Evolutionary conservation across 257 asterid species (phyloP).

Genomic region (Orobanche coerulescens): DNA sequence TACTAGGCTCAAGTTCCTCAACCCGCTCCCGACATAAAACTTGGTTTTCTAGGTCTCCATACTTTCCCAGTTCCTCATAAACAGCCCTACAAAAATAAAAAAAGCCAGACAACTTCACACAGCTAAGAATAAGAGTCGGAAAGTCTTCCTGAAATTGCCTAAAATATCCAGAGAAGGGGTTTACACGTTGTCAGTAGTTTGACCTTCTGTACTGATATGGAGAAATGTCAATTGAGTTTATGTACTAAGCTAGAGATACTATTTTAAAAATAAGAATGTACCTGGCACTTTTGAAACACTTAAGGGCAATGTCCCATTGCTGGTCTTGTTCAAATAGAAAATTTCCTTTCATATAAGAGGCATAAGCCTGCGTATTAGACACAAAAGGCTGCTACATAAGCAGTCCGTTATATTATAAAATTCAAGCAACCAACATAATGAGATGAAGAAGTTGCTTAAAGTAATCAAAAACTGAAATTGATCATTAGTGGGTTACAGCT

Average conservation of each 20-base stretch:
- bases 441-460: neutral
- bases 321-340: slow-evolving; percentile 89
- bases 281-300: slow-evolving; percentile 94
- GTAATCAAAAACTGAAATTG: neutral
- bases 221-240: slow-evolving; percentile 9
- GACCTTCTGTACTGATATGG: slow-evolving; percentile 12
- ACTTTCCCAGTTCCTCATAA: slow-evolving; percentile 96
- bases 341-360: slow-evolving; percentile 90
- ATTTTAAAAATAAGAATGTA: slow-evolving; percentile 21
- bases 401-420: neutral
- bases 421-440: slow-evolving; percentile 6
- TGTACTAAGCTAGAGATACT: neutral
- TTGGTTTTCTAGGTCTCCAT: slow-evolving; percentile 90
- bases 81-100: slow-evolving; percentile 63
- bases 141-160: slow-evolving; percentile 5
- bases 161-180: neutral
- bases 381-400: slow-evolving; percentile 16
- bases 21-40: slow-evolving; percentile 90
- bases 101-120: slow-evolving; percentile 19
- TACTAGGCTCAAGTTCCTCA: slow-evolving; percentile 90
- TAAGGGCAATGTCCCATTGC: slow-evolving; percentile 85
- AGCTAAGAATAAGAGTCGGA: slow-evolving; percentile 3
- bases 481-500: neutral
- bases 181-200: no score
- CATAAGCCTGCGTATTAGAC: slow-evolving; percentile 65